Conservation (phyloP, 202 grass and related monocot genomes). For the Brachypodium distachyon region DNA sequence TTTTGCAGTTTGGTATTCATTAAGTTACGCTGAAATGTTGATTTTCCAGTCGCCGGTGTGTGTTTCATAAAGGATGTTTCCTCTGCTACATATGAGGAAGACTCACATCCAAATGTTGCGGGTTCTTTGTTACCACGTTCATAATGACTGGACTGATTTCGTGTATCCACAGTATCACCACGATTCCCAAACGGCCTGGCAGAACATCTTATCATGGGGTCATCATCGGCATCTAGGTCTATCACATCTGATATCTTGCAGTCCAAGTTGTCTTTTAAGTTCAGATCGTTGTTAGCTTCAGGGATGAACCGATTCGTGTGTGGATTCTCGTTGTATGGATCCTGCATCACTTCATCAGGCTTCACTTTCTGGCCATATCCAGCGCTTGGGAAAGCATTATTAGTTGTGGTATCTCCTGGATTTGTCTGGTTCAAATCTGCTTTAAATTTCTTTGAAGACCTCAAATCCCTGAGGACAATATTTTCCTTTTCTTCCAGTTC, state of each 20-base stretch:
- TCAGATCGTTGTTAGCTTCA: constrained; percentile 8
- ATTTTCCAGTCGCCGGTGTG: neutral
- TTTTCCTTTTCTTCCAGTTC: constrained; percentile 80
- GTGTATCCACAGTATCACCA: neutral
- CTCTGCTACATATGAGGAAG: constrained; percentile 1
- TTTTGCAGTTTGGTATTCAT: constrained; percentile 17
- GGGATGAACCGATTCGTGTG: neutral
- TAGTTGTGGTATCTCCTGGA: constrained; percentile 11
- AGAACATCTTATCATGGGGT: constrained; percentile 5
- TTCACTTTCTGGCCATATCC: constrained; percentile 1
- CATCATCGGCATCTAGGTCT: constrained; percentile 43
- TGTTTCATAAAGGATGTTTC: neutral
- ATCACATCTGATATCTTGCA: constrained; percentile 24
- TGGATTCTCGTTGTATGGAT: neutral
- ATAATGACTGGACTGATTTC: neutral
- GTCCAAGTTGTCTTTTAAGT: neutral
- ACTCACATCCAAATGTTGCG: constrained; percentile 5
- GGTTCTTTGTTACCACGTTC: constrained; percentile 19
- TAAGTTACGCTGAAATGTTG: constrained; percentile 1
- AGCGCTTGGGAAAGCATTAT: neutral
- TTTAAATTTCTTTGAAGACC: constrained; percentile 65
- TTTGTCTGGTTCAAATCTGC: constrained; percentile 30
- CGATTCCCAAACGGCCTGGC: constrained; percentile 14
- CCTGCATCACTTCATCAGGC: constrained; percentile 3
- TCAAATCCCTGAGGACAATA: constrained; percentile 61